Base-by-base conservation (phyloP, 1,284 basidiomycete genomes). In the Bjerkandera adusta region DNA sequence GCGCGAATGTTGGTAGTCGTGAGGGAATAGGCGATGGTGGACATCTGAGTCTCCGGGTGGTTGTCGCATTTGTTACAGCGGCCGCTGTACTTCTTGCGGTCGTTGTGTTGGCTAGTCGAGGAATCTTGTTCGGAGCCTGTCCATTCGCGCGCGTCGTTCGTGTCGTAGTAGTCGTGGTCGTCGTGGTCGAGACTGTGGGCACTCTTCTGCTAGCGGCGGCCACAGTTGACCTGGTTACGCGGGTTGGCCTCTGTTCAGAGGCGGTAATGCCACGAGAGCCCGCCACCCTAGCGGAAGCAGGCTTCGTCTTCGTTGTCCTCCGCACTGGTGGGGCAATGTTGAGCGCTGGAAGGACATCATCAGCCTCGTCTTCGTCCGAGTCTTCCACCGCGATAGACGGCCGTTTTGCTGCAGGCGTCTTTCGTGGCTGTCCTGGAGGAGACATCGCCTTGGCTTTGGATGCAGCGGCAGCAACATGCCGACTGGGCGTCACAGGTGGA, bases 351-450 rank as follows among this genome's bases (percentile, higher is more conserved):
- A 89, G 68, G 3, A 77, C 70, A 53, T 87, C 84, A 24, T 76
- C 72, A 36, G 70, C 73, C 50, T 84, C 81, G 22, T 74, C 79
- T 49, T 84, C 81, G 48, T 85, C 83, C 10, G 75, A 70, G 47
- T 78, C 80, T 18, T 48, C 46, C 8, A 74, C 73, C 3, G 81
- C 81, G 13, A 80, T 70, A 10, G 49, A 51, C 13, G 30, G 26
- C 30, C 88, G 79, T 64, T 91, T 91, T 35, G 81, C 75, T 43
- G 79, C 75, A 0, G 89, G 89, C 1, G 89, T 91, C 69, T 92
- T 93, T 49, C 89, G 81, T 18, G 89, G 90, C 59, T 92, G 89
- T 18, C 85, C 87, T 12, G 88, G 89, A 24, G 88, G 83, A 5
- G 77, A 75, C 24, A 88, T 86, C 15, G 75, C 77, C 24, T 73